Evolutionary conservation across 352 stramenopile genomes (phyloP), one percentile per base, ranked within the genome.

Genomic region (Aphanomyces astaci): DNA sequence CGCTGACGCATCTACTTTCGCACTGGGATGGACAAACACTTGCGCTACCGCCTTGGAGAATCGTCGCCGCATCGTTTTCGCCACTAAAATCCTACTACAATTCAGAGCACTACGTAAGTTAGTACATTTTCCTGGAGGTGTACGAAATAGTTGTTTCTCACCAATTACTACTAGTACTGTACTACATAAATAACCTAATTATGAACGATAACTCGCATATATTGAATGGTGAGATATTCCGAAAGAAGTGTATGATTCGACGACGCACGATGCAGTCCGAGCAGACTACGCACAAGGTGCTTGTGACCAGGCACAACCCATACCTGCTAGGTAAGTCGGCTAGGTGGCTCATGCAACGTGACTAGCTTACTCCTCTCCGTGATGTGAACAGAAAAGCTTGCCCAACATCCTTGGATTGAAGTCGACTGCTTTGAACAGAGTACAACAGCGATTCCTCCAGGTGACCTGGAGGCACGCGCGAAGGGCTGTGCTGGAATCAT

Each of bases 401-500:
- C 62, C 3, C 49, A 68, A 27, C 9, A 68, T 33, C 25, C 43
- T 13, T 59, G 3, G 30, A 45, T 68, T 59, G 22, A 43, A 25
- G 43, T 68, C 1, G 62, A 68, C 51, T 60, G 43, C 43, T 68
- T 40, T 22, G 62, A 68, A 15, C 43, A 31, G 0, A 33, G 17
- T 27, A 25, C 49, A 25, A 17, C 17, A 27, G 22, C 62, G 3
- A 68, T 68, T 24, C 62, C 62, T n/a, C 51, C 22, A 28, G 51
- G 15, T 5, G 62, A 68, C 24, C 22, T 68, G 22, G 17, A 43
- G 33, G 31, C 62, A 9, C 62, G 62, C 10, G 48, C 43, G n/a
- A 45, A 24, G 4, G 81, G 80, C 54, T 86, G 76, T 64, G 68
- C 73, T 9, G 83, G 78, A 15, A 30, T 88, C 5, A 80, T 90